A percentile compares a stretch with the other conserved stretches of the same genome.
Conservation (phyloP, 1,284 basidiomycete species). For the Moesziomyces sp. region DNA sequence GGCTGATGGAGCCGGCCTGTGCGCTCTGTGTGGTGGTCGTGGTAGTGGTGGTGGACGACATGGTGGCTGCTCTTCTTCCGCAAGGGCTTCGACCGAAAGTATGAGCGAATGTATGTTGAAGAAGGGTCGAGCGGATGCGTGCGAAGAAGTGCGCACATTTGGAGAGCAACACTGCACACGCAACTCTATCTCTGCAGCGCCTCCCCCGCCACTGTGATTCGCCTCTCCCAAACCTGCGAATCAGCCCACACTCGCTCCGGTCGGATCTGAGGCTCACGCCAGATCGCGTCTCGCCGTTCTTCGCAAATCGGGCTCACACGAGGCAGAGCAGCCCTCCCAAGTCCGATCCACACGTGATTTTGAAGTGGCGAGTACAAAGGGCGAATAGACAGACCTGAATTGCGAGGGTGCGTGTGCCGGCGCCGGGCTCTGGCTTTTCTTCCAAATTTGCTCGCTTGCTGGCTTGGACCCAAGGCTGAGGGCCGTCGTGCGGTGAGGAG, state of each 20-base stretch:
- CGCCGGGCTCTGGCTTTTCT: slow-evolving; percentile 25
- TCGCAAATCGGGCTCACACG: neutral
- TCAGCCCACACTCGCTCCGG: slow-evolving; percentile 3
- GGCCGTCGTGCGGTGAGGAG: neutral
- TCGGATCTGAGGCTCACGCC: neutral
- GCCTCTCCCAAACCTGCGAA: slow-evolving; percentile 3
- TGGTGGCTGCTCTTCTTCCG: neutral
- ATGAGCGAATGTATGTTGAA: too few species aligned
- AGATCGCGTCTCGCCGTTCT: neutral
- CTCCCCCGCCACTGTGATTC: neutral
- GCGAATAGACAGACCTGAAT: neutral
- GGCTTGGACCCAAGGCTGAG: too few species aligned
- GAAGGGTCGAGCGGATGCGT: neutral
- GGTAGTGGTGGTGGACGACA: slow-evolving; percentile 31
- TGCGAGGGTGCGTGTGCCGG: neutral
- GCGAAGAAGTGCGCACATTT: neutral
- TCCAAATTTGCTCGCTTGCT: slow-evolving; percentile 32
- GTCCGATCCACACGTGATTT: slow-evolving; percentile 16
- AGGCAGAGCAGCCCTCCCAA: neutral
- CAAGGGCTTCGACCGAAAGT: neutral
- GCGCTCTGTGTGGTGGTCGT: slow-evolving; percentile 18
- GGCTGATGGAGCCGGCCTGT: slow-evolving; percentile 24
- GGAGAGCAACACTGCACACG: slow-evolving; percentile 5
- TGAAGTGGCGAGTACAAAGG: slow-evolving; percentile 12
- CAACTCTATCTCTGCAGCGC: slow-evolving; percentile 1